phyloP scores from a whole-genome alignment of 257 asterid species.

The Ophiorrhiza pumila region DNA sequence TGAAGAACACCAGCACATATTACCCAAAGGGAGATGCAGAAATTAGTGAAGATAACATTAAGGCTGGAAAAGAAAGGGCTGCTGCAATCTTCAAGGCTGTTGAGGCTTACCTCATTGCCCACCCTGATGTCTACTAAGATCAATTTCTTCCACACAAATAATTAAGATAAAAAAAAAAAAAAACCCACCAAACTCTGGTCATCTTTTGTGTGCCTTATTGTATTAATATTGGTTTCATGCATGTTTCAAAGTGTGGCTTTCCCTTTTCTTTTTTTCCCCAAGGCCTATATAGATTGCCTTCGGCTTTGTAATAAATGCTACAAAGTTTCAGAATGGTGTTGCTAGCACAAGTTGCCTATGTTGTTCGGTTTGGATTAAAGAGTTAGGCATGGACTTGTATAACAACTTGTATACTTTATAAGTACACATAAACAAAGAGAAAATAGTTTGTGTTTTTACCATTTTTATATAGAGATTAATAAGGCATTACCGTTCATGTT shows the following conservation, averaged over 20 bases:
- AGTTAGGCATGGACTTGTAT: background rate
- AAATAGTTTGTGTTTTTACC: background rate
- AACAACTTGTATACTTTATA: background rate
- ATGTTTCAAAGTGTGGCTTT: background rate
- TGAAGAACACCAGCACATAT: constrained; percentile 36
- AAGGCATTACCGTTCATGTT: no score
- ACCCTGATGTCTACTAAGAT: constrained; percentile 19
- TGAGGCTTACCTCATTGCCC: constrained; percentile 31
- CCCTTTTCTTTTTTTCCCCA: background rate
- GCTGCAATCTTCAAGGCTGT: constrained; percentile 23
- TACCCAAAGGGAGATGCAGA: constrained; percentile 34
- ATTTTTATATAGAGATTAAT: no score
- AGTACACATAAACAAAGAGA: background rate
- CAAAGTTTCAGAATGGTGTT: background rate
- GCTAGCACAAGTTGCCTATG: background rate
- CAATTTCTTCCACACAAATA: background rate
- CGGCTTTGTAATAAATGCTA: constrained; percentile 6
- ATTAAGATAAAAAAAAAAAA: no score
- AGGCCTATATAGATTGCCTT: background rate
- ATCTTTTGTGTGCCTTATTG: background rate
- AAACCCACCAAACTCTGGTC: no score
- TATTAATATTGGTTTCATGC: background rate
- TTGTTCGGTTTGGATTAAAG: background rate
- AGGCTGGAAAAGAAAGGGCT: constrained; percentile 26
- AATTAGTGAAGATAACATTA: constrained; percentile 33